A percentile compares a stretch with the other conserved stretches of the same genome.
Conservation (phyloP, 2,329 filamentous ascomycete species). For the Clarireedia monteithiana region DNA sequence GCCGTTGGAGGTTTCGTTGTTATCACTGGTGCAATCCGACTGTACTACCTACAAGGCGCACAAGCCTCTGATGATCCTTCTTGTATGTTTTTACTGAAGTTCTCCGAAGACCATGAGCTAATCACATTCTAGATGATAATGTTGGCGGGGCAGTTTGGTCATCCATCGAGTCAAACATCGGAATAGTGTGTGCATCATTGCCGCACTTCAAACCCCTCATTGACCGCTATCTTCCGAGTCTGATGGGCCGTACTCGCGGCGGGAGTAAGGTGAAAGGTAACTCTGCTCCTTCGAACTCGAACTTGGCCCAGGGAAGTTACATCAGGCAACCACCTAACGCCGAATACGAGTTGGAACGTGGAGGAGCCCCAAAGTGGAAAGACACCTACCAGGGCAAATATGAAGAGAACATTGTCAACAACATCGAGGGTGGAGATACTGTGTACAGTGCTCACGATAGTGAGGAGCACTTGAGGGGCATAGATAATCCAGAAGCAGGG, state of each 20-base stretch:
- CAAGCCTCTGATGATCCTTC: slow-evolving; percentile 1
- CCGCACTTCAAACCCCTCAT: slow-evolving; percentile 7
- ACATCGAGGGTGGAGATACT: neutral
- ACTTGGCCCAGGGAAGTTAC: neutral
- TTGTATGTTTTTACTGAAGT: neutral
- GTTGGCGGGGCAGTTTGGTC: slow-evolving; percentile 1
- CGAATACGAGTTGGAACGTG: slow-evolving; percentile 2
- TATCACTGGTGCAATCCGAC: neutral
- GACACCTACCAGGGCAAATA: slow-evolving; percentile 1
- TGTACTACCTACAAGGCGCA: slow-evolving; percentile 5
- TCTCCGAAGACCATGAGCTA: neutral
- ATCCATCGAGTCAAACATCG: slow-evolving; percentile 4
- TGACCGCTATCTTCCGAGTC: neutral
- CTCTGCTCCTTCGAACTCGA: neutral
- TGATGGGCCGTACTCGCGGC: neutral
- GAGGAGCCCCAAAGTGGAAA: neutral
- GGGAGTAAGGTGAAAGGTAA: neutral
- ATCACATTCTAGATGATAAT: neutral
- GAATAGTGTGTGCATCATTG: slow-evolving; percentile 3
- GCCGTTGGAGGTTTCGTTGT: slow-evolving; percentile 3
- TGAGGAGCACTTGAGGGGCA: neutral
- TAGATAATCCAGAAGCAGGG: neutral
- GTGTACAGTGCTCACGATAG: neutral
- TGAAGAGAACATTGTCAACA: neutral
- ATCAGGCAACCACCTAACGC: neutral